These are phyloP conservation scores for Chloranthus sessilifolius DNA, from an alignment of 164 flowering plant genomes.

Conservation along the genomic window DNA sequence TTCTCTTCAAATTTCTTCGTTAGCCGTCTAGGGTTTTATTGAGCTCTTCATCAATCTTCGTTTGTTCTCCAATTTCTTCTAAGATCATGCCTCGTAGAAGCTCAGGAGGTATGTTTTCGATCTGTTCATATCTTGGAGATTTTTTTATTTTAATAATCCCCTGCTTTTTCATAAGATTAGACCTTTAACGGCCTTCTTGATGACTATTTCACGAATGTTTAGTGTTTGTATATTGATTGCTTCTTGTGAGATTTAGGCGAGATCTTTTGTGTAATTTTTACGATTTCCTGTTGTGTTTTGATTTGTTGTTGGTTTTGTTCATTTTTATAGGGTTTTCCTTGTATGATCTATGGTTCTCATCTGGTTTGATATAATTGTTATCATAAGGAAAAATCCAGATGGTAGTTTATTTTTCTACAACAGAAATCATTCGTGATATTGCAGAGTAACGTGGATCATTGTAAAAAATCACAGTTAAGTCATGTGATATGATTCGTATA, in stretches of 20 bases:
- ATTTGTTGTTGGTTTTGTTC: background rate
- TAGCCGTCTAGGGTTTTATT: too few relatives aligned
- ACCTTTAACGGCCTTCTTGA: background rate
- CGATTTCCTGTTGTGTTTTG: background rate
- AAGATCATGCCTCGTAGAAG: slow-evolving; percentile 25
- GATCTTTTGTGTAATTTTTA: background rate
- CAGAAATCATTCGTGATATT: too few relatives aligned
- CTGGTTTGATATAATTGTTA: too few relatives aligned
- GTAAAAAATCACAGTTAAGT: too few relatives aligned
- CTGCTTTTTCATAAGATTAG: background rate
- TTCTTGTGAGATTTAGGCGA: background rate
- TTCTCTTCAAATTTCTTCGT: too few relatives aligned
- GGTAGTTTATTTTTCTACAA: too few relatives aligned
- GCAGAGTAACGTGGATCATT: too few relatives aligned
- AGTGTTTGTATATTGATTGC: background rate
- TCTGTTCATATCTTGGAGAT: background rate
- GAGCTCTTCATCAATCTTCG: too few relatives aligned
- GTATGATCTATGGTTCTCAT: too few relatives aligned
- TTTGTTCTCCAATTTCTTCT: background rate
- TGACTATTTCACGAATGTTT: background rate
- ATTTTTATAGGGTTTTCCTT: background rate
- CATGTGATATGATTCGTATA: too few relatives aligned
- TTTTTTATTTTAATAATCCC: background rate
- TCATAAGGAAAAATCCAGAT: too few relatives aligned
- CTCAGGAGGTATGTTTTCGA: slow-evolving; percentile 18